Base-by-base conservation (phyloP, 257 asterid species). In the Plantago elongata region DNA sequence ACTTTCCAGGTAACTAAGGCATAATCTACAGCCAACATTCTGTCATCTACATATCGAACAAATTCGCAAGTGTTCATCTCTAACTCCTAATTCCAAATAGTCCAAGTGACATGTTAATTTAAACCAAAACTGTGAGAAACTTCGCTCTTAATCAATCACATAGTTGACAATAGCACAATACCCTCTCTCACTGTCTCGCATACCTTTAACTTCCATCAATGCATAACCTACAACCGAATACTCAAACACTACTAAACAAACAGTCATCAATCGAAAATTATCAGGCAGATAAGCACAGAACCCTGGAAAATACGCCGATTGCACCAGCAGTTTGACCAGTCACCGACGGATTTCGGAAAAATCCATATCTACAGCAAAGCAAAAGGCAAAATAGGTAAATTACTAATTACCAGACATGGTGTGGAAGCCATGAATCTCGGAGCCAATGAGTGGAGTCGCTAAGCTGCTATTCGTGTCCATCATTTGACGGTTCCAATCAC, bases 391-490 rank as follows among this genome's bases (percentile, higher is more conserved):
- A 69, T 30, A 11, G 22, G 38, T 29, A 64, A 27, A 61, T 57
- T 29, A 15, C 54, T 11, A 15, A 5, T 65, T 78, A 88, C 98
- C 98, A 78, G 68, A 76, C 89, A 86, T 74, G 49, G 88, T 79
- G 69, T 73, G 83, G 75, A 92, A 92, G 61, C 98, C 98, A 83
- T 89, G 95, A 83, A 84, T 86, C 59, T 92, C 98, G 46, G 88
- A 54, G 58, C 91, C 97, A 56, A 60, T 70, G 30, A 89, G 82
- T 67, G 54, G 72, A 69, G 72, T 69, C 59, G 77, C 45, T 57
- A 61, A 54, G 15, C 13, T 65, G 54, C 45, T 64, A 56, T 64
- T 73, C 61, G 67, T 73, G 75, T 81, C 93, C 95, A 86, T 92
- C 63, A 58, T 58, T 34, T 34, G 40, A 5, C 8, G 40, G 40